Evolutionary conservation across 371 early-diverging fungal genomes (phyloP), one percentile per base, ranked within the genome.

Genomic region (Zancudomyces culisetae): DNA sequence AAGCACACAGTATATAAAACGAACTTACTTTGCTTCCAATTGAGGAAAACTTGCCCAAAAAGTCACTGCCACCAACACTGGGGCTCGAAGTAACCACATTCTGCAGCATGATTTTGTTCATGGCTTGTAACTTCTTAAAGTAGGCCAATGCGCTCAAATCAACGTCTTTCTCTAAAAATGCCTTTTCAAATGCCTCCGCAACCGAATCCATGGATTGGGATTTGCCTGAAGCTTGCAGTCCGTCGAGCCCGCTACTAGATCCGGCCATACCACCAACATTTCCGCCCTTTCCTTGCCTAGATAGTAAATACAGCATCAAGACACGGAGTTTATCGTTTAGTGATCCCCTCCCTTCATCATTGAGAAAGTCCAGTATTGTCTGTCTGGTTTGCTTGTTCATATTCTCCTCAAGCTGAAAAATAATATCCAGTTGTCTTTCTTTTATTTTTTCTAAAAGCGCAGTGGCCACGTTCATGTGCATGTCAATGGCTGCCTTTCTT

Each of bases 401-500:
- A 29, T 73, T 76, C 61, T 98, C 93, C 64, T 98, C 98, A 60
- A 95, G 71, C 50, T 88, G 80, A 61, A 94, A 90, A 52, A 98
- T 87, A 0, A 81, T 83, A 64, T 98, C 99, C 49, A 98, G 65
- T 55, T 92, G 89, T 49, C 98, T 76, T 29, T 90, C 85, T 63
- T 91, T 92, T 60, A 99, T 96, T 21, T 70, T 69, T 24, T 88
- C 80, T 30, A 99, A 73, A 55, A 98, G 63, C 29, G 81, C 74
- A 0, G 96, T 92, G 2, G 98, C 96, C 43, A 98, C 87, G 61
- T 89, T 90, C 92, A 98, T 97, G 60, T 98, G 98, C 81, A 90
- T 88, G 64, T 98, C 98, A 51, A 99, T 69, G 0, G 85, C 81
- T 20, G 88, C 79, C 68, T 98, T 98, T 52, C 95, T 76, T 21